Base-by-base conservation (phyloP, 2,329 filamentous ascomycete genomes). In the Calcarisporium arbuscula region DNA sequence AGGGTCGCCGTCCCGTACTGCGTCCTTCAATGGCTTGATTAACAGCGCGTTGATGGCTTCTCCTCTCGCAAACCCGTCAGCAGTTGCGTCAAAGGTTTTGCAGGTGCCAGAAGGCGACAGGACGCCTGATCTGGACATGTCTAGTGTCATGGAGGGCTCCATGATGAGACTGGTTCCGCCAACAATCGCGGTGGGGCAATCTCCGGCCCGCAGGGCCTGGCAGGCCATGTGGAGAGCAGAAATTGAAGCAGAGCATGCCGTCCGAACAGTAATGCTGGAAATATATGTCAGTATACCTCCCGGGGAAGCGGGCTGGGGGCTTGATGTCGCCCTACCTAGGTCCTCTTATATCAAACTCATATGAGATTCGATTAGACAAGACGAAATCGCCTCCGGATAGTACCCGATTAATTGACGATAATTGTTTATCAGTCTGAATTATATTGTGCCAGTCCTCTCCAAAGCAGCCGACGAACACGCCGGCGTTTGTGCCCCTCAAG, bases 201-300 rank as follows among this genome's bases (percentile, higher is more conserved):
- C 59, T 0, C 47, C 39, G 5, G 49, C 47, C 27, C 60, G 50
- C 14, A 63, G 37, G 1, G 56, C 54, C 14, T 42, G 33, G 19
- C 43, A 41, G 8, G 43, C 46, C 10, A 43, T 34, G 17, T 48
- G 41, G 3, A 46, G 30, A 9, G 33, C 35, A 17, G 56, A 54
- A 19, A 60, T 43, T 2, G 53, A 54, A 0, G 57, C 56, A 0
- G 58, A 61, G 32, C 60, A 64, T 2, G 56, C 60, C 3, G 57
- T 62, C 11, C 36, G 32, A n/a, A 35, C 21, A 9, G 39, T 41
- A 17, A 41, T 23, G n/a, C 33, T 34, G 5, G 4, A n/a, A n/a
- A n/a, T n/a, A n/a, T n/a, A n/a, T n/a, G n/a, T n/a, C n/a, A n/a
- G n/a, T n/a, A n/a, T n/a, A n/a, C n/a, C n/a, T n/a, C n/a, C n/a